Percentiles rank a stretch among this genome's conserved stretches.
Conservation (phyloP, 352 stramenopile genomes). For the Globisporangium rhizosaccharum region DNA sequence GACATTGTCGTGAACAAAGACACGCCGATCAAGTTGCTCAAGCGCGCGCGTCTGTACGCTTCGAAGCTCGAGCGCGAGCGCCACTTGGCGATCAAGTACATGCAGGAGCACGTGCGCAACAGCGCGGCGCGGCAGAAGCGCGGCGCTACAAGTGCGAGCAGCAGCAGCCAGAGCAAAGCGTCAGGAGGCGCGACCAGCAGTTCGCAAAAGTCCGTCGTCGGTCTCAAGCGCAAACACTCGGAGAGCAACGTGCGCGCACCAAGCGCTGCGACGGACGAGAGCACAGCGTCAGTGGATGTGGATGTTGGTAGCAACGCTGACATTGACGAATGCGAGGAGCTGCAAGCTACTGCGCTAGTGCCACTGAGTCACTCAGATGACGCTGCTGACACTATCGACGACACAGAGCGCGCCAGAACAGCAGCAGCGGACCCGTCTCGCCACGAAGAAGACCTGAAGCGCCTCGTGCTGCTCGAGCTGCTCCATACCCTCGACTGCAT, state of each 20-base stretch:
- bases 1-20: constrained; percentile 83
- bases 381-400: not conserved
- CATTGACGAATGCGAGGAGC: constrained; percentile 7
- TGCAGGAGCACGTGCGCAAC: constrained; percentile 55
- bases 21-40: constrained; percentile 64
- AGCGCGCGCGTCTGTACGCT: constrained; percentile 65
- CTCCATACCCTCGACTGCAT: constrained; percentile 82
- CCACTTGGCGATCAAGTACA: constrained; percentile 68
- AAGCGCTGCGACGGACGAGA: constrained; percentile 23
- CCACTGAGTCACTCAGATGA: not conserved
- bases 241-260: constrained; percentile 16
- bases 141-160: not conserved
- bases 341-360: not conserved
- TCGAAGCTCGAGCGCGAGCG: constrained; percentile 72
- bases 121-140: constrained; percentile 31
- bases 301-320: not conserved
- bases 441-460: constrained; percentile 77
- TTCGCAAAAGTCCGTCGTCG: constrained; percentile 6
- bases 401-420: not conserved
- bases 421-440: constrained; percentile 29
- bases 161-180: constrained; percentile 13
- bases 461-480: constrained; percentile 76
- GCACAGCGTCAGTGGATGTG: constrained; percentile 5
- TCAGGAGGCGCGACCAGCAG: not conserved
- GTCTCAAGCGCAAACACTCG: constrained; percentile 43